Conservation (phyloP, 176 grass and related monocot species). For the Elaeis guineensis region DNA sequence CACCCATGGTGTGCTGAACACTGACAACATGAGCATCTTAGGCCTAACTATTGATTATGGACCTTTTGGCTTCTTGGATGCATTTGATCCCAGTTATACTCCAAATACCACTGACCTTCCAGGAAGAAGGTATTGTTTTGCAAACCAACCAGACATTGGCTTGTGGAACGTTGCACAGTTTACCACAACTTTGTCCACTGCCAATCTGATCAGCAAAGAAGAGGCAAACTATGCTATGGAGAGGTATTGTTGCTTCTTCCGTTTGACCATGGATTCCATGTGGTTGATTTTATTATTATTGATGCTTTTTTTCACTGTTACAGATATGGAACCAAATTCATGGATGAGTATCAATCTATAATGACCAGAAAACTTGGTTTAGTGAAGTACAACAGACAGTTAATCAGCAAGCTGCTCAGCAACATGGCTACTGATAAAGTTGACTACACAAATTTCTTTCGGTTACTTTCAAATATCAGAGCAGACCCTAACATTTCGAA, state of each 20-base stretch:
- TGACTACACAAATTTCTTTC: slow-evolving; percentile 95
- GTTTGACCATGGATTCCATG: background rate
- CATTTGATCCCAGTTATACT: slow-evolving; percentile 86
- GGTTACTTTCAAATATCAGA: slow-evolving; percentile 83
- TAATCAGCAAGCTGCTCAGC: slow-evolving; percentile 72
- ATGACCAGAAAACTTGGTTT: slow-evolving; percentile 89
- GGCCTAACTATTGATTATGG: slow-evolving; percentile 95
- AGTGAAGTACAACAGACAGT: slow-evolving; percentile 84
- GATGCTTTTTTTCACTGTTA: background rate
- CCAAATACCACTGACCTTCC: slow-evolving; percentile 96
- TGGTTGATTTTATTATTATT: background rate
- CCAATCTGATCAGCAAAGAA: slow-evolving; percentile 71
- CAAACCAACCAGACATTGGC: slow-evolving; percentile 94
- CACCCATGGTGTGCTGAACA: slow-evolving; percentile 97
- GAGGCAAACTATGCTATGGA: slow-evolving; percentile 96
- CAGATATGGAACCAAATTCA: slow-evolving; percentile 94
- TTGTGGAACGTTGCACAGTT: slow-evolving; percentile 97
- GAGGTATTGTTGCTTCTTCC: slow-evolving; percentile 41
- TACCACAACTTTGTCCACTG: slow-evolving; percentile 58
- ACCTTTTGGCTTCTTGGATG: slow-evolving; percentile 95
- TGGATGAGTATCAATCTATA: slow-evolving; percentile 97
- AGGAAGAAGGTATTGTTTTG: slow-evolving; percentile 88
- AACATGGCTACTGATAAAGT: slow-evolving; percentile 94
- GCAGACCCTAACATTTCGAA: slow-evolving; percentile 49
- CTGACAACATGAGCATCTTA: slow-evolving; percentile 96